Conservation (phyloP, 345 rosid species). For the Eucalyptus brandiana region DNA sequence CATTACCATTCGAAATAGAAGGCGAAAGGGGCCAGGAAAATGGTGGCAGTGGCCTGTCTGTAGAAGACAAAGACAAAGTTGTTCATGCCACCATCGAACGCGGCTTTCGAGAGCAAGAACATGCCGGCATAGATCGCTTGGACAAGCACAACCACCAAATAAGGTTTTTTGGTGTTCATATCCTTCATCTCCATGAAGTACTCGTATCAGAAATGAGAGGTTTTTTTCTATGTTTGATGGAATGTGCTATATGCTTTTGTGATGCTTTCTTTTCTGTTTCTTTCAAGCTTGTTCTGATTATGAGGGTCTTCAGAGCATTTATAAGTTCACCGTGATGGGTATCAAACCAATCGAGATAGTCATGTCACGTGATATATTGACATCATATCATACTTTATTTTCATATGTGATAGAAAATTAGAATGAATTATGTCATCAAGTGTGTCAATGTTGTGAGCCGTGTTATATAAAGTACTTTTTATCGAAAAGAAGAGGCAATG, state of each 20-base stretch:
- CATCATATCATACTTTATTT: not conserved
- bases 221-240: not conserved
- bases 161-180: slow-evolving; percentile 51
- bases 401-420: not conserved
- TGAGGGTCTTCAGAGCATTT: not conserved
- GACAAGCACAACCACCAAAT: slow-evolving; percentile 30
- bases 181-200: not conserved
- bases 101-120: slow-evolving; percentile 94
- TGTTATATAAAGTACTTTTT: not conserved
- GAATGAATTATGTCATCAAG: not conserved
- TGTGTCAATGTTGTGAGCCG: not conserved
- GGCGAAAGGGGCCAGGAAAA: slow-evolving; percentile 66
- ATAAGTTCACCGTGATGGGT: not conserved
- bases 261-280: not conserved
- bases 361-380: not conserved
- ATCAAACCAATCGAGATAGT: not conserved
- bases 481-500: not conserved
- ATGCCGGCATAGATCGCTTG: slow-evolving; percentile 74
- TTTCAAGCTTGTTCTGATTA: not conserved
- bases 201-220: not conserved
- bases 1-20: slow-evolving; percentile 58
- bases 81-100: slow-evolving; percentile 81
- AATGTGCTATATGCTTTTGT: not conserved
- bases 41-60: slow-evolving; percentile 70
- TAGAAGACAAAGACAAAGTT: slow-evolving; percentile 74